Evolutionary conservation across 768 basidiomycete species (phyloP).

Genomic region (Chalciporus pseudorubinellus): DNA sequence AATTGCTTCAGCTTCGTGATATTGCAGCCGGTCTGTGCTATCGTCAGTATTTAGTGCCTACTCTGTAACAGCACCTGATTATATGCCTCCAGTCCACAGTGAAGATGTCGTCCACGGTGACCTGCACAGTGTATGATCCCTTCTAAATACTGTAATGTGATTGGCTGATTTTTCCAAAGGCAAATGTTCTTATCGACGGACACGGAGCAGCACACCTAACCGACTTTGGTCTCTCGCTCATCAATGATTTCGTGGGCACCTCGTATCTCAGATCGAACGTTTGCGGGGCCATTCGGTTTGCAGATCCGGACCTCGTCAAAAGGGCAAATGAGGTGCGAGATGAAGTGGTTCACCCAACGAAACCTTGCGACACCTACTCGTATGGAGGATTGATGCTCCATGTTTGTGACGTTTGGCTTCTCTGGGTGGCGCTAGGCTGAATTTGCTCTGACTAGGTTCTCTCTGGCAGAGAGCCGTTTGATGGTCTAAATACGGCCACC

Average conservation of each 20-base stretch:
- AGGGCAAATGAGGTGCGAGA: neutral
- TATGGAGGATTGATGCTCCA: slow-evolving; percentile 37
- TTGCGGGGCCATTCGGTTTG: slow-evolving; percentile 43
- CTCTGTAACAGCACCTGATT: neutral
- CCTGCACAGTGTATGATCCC: slow-evolving; percentile 32
- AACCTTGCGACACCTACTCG: slow-evolving; percentile 28
- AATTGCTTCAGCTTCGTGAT: slow-evolving; percentile 16
- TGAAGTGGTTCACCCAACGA: slow-evolving; percentile 11
- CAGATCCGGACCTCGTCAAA: slow-evolving; percentile 37
- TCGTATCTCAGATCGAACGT: slow-evolving; percentile 32
- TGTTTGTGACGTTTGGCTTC: slow-evolving; percentile 12
- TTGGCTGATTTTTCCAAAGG: slow-evolving; percentile 11
- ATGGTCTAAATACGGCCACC: neutral
- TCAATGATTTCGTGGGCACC: slow-evolving; percentile 26
- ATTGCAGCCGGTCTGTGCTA: slow-evolving; percentile 22
- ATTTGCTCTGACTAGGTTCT: slow-evolving; percentile 16
- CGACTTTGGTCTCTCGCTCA: slow-evolving; percentile 44
- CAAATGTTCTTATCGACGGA: slow-evolving; percentile 44
- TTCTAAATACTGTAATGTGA: neutral
- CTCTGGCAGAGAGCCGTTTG: slow-evolving; percentile 19
- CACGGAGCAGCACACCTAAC: slow-evolving; percentile 42
- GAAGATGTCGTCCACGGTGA: slow-evolving; percentile 33
- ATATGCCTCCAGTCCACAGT: slow-evolving; percentile 17
- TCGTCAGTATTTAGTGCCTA: slow-evolving; percentile 18
- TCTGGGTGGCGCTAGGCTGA: neutral